phyloP scores from a whole-genome alignment of 148 eudicot genomes.

The Beta vulgaris region DNA sequence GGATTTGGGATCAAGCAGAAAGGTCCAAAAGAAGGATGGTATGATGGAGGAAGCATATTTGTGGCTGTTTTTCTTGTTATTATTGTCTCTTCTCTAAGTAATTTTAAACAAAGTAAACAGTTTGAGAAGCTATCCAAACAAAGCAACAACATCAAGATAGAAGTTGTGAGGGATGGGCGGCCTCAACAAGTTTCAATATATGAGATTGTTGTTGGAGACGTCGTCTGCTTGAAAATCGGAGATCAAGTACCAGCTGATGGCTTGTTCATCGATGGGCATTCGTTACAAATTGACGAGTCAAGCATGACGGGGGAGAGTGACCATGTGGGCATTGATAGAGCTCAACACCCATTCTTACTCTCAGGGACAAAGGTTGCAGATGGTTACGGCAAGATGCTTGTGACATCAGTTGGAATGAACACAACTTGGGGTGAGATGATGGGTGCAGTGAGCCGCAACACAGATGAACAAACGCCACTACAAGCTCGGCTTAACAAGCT shows the following conservation, averaged over 20 bases:
- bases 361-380: conserved; percentile 37
- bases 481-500: conserved; percentile 34
- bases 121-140: conserved; percentile 30
- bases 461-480: conserved; percentile 30
- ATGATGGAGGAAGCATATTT: conserved; percentile 37
- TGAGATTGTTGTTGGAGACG: conserved; percentile 32
- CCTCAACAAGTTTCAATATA: conserved; percentile 27
- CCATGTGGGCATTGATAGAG: conserved; percentile 15
- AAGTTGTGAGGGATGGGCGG: conserved; percentile 23
- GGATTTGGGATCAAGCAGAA: conserved; percentile 35
- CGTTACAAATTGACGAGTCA: conserved; percentile 32
- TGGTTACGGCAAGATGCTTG: conserved; percentile 34
- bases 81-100: conserved; percentile 27
- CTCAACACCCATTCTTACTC: conserved; percentile 25
- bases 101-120: conserved; percentile 31
- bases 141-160: conserved; percentile 27
- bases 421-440: conserved; percentile 40
- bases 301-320: conserved; percentile 44
- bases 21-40: conserved; percentile 33
- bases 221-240: conserved; percentile 32
- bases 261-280: conserved; percentile 28
- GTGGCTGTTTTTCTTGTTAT: conserved; percentile 35
- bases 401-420: conserved; percentile 36
- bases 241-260: conserved; percentile 41
- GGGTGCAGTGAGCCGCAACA: conserved; percentile 28